Conservation (phyloP, 1,139 yeast species). For the Ogataea hybrid region DNA sequence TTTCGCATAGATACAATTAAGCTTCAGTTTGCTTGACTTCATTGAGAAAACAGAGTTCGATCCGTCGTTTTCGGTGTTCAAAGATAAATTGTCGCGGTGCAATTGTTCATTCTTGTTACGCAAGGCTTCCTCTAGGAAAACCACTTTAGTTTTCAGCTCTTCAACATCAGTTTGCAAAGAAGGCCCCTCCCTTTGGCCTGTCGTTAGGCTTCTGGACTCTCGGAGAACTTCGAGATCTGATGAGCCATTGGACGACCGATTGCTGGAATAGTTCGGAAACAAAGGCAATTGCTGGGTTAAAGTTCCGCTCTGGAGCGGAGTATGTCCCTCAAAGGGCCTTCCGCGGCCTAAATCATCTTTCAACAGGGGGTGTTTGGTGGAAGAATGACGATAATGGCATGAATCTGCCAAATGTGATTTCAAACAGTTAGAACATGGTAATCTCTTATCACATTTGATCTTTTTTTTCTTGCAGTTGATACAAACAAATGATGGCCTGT, state of each 20-base stretch:
- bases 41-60: constrained; percentile 10
- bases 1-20: constrained; percentile 13
- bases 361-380: constrained; percentile 4
- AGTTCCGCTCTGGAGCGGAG: not conserved
- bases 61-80: not conserved
- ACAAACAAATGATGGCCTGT: constrained; percentile 29
- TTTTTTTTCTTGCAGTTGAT: constrained; percentile 26
- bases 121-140: constrained; percentile 10
- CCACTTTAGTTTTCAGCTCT: constrained; percentile 11
- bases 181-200: not conserved
- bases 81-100: too few species aligned
- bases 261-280: not conserved
- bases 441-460: constrained; percentile 45
- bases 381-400: constrained; percentile 14
- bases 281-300: not conserved
- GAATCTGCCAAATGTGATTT: constrained; percentile 10
- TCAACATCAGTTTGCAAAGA: constrained; percentile 11
- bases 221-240: not conserved
- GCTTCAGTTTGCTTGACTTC: constrained; percentile 8
- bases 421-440: constrained; percentile 43
- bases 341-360: not conserved
- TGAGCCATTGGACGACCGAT: not conserved
- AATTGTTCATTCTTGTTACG: not conserved
- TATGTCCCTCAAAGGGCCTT: too few species aligned
- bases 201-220: too few species aligned